Evolutionary conservation across 768 basidiomycete genomes (phyloP).

Genomic region (Russula lepida): DNA sequence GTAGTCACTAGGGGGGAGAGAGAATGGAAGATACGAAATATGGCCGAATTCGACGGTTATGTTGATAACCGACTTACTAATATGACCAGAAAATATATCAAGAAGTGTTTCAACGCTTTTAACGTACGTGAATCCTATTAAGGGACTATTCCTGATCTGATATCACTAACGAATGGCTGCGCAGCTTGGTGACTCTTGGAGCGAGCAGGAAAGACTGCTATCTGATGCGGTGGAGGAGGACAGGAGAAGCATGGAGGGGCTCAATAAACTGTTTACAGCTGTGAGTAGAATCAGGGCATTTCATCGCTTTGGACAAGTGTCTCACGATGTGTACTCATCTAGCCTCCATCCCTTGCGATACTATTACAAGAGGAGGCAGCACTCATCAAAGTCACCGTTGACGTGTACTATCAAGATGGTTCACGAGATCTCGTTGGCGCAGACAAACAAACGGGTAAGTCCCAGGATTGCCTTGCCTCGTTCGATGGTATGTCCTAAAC

Average conservation of each 20-base stretch:
- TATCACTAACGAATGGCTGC: neutral
- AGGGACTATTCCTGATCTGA: neutral
- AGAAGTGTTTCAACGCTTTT: constrained; percentile 1
- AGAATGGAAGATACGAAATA: constrained; percentile 6
- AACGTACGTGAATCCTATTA: neutral
- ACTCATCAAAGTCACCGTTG: neutral
- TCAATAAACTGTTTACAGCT: neutral
- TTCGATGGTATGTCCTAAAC: neutral
- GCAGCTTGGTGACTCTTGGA: neutral
- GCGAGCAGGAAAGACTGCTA: neutral
- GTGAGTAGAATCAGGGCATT: neutral
- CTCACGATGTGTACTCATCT: neutral
- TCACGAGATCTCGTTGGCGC: too few relatives aligned
- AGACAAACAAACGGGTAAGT: neutral
- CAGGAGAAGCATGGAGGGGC: constrained; percentile 4
- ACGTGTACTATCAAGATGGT: neutral
- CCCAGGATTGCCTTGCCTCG: neutral
- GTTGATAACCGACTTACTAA: neutral
- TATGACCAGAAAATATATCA: neutral
- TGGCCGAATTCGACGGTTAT: constrained; percentile 1
- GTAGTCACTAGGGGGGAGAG: neutral
- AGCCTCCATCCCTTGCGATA: neutral
- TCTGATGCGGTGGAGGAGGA: neutral
- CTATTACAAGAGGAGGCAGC: neutral
- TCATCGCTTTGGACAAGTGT: neutral